Percentiles rank a stretch among this genome's conserved stretches.
Evolutionary conservation across 2,329 filamentous ascomycete species (phyloP).

Genomic region (Fonsecaea erecta): DNA sequence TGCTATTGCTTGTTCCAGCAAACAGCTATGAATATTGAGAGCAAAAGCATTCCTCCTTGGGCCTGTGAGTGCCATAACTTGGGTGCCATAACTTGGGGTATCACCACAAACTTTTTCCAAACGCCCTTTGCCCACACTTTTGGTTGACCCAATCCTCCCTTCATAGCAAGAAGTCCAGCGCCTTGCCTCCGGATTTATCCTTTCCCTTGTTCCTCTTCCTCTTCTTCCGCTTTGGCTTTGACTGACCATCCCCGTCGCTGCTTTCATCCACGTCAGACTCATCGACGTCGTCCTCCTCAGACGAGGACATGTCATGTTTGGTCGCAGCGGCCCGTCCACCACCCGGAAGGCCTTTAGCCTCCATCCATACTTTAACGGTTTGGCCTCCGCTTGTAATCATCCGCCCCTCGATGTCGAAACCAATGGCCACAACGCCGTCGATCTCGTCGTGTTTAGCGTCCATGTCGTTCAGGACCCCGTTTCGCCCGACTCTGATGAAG

Average conservation of each 20-base stretch:
- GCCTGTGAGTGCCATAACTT: not conserved
- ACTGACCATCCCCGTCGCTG: conserved; percentile 56
- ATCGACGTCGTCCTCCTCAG: conserved; percentile 54
- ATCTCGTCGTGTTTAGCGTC: conserved; percentile 77
- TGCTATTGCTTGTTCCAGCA: not conserved
- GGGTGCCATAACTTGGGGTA: not conserved
- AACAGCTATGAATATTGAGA: not conserved
- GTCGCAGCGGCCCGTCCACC: conserved; percentile 39
- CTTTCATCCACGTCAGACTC: conserved; percentile 48
- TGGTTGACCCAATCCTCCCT: not conserved
- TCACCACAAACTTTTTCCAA: not conserved
- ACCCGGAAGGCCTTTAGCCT: conserved; percentile 62
- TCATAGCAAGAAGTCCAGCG: conserved; percentile 34
- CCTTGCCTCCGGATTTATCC: conserved; percentile 40
- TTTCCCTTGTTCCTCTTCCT: conserved; percentile 55
- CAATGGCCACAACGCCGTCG: conserved; percentile 80
- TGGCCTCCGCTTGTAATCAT: conserved; percentile 88
- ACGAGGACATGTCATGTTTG: conserved; percentile 44
- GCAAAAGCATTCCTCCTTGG: not conserved
- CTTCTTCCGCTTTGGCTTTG: conserved; percentile 49
- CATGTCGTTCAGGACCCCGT: conserved; percentile 69
- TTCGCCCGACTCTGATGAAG: conserved; percentile 74
- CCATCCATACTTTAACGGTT: conserved; percentile 87
- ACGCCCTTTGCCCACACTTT: conserved; percentile 11
- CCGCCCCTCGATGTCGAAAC: conserved; percentile 81